These are phyloP conservation scores for Rubia balearica DNA, from an alignment of 305 asterid species.

Conservation along the genomic window DNA sequence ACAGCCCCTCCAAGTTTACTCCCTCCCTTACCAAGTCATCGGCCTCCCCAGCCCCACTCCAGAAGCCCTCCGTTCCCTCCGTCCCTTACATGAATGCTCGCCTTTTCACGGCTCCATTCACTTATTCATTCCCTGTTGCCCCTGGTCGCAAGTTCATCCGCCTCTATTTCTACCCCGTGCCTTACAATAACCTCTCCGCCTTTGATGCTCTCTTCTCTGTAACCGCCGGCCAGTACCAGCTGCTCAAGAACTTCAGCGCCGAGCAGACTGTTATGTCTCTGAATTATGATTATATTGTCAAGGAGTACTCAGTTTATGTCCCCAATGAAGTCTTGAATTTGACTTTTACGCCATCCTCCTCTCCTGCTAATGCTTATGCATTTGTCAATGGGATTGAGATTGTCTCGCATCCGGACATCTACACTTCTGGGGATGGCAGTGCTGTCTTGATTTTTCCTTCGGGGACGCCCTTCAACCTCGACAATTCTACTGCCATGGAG, in stretches of 20 bases:
- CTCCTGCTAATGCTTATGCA: conserved; percentile 45
- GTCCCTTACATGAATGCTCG: conserved; percentile 86
- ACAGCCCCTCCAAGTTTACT: conserved; percentile 62
- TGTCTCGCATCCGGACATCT: conserved; percentile 73
- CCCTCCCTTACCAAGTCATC: conserved; percentile 34
- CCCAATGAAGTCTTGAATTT: conserved; percentile 36
- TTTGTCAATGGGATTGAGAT: conserved; percentile 78
- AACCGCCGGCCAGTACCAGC: conserved; percentile 42
- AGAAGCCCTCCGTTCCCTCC: conserved; percentile 63
- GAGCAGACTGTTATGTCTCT: conserved; percentile 53
- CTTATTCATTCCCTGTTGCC: conserved; percentile 77
- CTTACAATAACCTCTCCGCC: conserved; percentile 48
- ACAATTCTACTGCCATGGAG: conserved; percentile 61
- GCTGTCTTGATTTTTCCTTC: conserved; percentile 35
- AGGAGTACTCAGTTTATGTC: conserved; percentile 71
- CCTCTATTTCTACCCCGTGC: conserved; percentile 68
- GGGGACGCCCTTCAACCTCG: conserved; percentile 31
- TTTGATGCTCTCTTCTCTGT: conserved; percentile 54
- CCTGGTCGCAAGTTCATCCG: conserved; percentile 73
- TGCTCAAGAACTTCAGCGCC: conserved; percentile 71
- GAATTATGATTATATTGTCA: conserved; percentile 54
- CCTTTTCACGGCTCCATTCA: conserved; percentile 54
- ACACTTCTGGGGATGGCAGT: conserved; percentile 41
- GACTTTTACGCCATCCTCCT: conserved; percentile 50
- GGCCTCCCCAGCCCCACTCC: conserved; percentile 47